Conservation (phyloP, 2,329 filamentous ascomycete genomes). For the Claviceps monticola region DNA sequence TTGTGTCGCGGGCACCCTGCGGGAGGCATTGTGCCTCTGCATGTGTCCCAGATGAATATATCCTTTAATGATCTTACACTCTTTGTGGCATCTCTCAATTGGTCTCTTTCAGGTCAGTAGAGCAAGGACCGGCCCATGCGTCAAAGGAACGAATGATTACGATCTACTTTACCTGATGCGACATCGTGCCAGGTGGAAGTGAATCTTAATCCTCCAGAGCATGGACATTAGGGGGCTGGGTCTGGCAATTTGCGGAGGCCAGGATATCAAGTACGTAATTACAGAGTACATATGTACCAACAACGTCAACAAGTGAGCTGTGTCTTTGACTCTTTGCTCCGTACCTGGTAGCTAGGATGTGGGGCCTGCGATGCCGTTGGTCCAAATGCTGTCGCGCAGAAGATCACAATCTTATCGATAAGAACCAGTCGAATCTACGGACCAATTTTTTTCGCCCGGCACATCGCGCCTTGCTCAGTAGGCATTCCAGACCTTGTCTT, state of each 20-base stretch:
- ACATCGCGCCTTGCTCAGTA: background rate
- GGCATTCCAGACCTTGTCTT: background rate
- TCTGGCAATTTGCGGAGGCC: too few relatives aligned
- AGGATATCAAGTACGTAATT: too few relatives aligned
- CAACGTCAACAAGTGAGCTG: too few relatives aligned
- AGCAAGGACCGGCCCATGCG: background rate
- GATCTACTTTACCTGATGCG: too few relatives aligned
- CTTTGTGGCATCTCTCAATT: background rate
- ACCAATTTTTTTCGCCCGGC: background rate
- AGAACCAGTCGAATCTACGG: background rate
- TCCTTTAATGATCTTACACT: slow-evolving; percentile 15
- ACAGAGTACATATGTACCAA: too few relatives aligned
- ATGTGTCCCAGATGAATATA: slow-evolving; percentile 24
- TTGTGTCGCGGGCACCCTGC: slow-evolving; percentile 25
- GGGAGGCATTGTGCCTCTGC: slow-evolving; percentile 17
- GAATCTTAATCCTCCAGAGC: too few relatives aligned
- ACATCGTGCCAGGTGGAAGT: too few relatives aligned
- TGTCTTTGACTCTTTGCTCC: too few relatives aligned
- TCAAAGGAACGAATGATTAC: background rate
- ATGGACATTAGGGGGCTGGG: too few relatives aligned
- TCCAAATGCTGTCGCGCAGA: background rate
- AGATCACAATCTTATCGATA: slow-evolving; percentile 2
- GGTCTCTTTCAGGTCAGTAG: background rate
- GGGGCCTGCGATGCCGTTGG: background rate
- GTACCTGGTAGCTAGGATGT: background rate